Conservation (phyloP, 441 rosid genomes). For the Hura crepitans region DNA sequence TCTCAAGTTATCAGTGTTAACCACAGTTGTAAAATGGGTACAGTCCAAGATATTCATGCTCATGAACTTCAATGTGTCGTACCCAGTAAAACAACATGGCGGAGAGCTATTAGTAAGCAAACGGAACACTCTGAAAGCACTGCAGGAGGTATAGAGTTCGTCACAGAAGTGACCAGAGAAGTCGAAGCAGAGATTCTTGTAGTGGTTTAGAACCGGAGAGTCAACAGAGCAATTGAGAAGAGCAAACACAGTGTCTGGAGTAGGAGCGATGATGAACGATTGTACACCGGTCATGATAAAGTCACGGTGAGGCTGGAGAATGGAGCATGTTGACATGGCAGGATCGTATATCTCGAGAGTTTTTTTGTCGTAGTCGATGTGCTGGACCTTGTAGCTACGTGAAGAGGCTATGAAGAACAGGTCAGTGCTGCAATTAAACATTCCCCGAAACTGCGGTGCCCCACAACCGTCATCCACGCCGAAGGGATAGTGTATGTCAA, state of each 20-base stretch:
- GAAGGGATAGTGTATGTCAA: constrained; percentile 66
- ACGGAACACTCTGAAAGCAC: constrained; percentile 61
- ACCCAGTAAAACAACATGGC: constrained; percentile 80
- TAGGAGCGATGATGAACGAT: constrained; percentile 56
- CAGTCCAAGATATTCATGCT: constrained; percentile 84
- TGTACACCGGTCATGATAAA: constrained; percentile 61
- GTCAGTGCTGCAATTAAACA: constrained; percentile 63
- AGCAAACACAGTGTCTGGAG: constrained; percentile 80
- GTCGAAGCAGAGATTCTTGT: constrained; percentile 69
- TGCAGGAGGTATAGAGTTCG: constrained; percentile 66
- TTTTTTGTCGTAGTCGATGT: constrained; percentile 62
- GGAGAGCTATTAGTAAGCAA: constrained; percentile 44
- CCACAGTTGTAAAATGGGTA: constrained; percentile 60
- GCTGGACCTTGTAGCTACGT: constrained; percentile 70
- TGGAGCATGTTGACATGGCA: constrained; percentile 90
- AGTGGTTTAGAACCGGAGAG: constrained; percentile 79
- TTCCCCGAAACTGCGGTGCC: constrained; percentile 61
- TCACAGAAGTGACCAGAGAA: constrained; percentile 73
- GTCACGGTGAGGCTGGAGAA: constrained; percentile 84
- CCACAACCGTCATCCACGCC: constrained; percentile 84
- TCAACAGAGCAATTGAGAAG: constrained; percentile 72
- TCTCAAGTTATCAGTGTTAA: constrained; percentile 46
- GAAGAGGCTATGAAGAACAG: constrained; percentile 72
- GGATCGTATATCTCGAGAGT: constrained; percentile 65
- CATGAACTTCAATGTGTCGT: constrained; percentile 72